phyloP scores from a whole-genome alignment of 2,329 filamentous ascomycete species.

The Teratosphaeriaceae sp. region DNA sequence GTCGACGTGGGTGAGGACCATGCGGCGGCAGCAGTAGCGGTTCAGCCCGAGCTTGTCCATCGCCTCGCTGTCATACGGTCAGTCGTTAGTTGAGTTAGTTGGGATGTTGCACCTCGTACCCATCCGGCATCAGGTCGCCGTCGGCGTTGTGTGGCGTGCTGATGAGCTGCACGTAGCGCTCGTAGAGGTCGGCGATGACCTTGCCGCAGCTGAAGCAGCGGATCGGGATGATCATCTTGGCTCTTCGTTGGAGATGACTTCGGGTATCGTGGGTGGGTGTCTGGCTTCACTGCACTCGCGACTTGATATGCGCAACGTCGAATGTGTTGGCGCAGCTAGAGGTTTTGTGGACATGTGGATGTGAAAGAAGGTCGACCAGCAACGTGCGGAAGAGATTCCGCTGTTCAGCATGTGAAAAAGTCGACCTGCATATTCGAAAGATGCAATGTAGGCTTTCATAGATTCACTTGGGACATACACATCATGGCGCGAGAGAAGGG shows the following conservation, averaged over 20 bases:
- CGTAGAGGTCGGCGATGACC: slow-evolving; percentile 97
- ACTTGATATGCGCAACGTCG: no score
- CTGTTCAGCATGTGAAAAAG: not conserved
- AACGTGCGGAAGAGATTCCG: no score
- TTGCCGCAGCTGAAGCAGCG: slow-evolving; percentile 99
- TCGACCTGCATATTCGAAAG: no score
- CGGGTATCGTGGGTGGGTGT: not conserved
- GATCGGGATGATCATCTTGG: slow-evolving; percentile 94
- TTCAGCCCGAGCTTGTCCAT: slow-evolving; percentile 69
- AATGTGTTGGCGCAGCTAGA: no score
- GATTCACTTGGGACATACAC: not conserved
- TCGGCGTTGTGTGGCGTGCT: slow-evolving; percentile 64
- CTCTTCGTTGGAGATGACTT: slow-evolving; percentile 4
- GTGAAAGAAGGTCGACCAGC: no score
- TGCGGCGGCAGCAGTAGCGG: slow-evolving; percentile 96
- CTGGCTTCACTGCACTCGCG: no score
- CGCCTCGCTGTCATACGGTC: slow-evolving; percentile 2
- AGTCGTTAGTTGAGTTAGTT: not conserved
- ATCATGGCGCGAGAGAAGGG: not conserved
- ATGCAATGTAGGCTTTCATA: no score
- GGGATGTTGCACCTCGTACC: slow-evolving; percentile 18
- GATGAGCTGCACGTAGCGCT: slow-evolving; percentile 84
- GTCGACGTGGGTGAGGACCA: slow-evolving; percentile 99
- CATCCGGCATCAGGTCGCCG: slow-evolving; percentile 52
- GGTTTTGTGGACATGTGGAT: no score